Percentiles rank a stretch among this genome's conserved stretches.
Evolutionary conservation across 495 filamentous ascomycete genomes (phyloP).

Genomic region (Hypoxylon lienhwacheense): DNA sequence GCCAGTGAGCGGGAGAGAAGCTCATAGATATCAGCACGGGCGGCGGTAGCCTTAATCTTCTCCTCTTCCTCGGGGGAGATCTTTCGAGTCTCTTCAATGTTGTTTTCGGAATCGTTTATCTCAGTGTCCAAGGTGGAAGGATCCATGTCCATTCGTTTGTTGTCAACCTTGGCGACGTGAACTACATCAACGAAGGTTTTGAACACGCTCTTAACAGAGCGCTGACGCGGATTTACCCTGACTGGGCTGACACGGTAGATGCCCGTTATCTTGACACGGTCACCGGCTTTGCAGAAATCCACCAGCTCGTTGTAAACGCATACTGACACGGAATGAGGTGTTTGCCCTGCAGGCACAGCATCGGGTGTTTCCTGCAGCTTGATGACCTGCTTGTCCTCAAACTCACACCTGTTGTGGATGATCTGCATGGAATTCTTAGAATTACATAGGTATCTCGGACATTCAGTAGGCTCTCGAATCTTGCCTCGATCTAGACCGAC

Average conservation of each 20-base stretch:
- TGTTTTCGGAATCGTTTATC: constrained; percentile 69
- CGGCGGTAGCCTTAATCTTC: constrained; percentile 81
- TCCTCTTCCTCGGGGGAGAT: constrained; percentile 87
- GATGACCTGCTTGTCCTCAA: constrained; percentile 97
- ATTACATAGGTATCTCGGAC: constrained; percentile 80
- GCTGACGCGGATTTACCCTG: constrained; percentile 90
- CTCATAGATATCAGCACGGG: constrained; percentile 87
- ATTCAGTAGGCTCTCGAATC: constrained; percentile 91
- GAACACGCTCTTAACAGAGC: constrained; percentile 90
- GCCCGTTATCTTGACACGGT: constrained; percentile 92
- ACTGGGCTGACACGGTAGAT: constrained; percentile 95
- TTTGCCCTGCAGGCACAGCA: constrained; percentile 89
- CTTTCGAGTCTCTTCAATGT: constrained; percentile 79
- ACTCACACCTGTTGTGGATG: constrained; percentile 91
- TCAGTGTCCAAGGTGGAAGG: constrained; percentile 80
- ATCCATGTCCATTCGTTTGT: constrained; percentile 89
- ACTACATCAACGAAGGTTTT: constrained; percentile 97
- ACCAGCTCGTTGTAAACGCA: constrained; percentile 97
- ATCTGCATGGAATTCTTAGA: constrained; percentile 96
- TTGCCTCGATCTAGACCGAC: constrained; percentile 93
- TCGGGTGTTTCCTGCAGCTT: constrained; percentile 98
- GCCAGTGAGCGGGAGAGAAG: constrained; percentile 89
- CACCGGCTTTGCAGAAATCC: constrained; percentile 96
- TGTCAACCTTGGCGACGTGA: constrained; percentile 96
- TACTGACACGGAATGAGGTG: constrained; percentile 95